These are phyloP conservation scores for Annulohypoxylon truncatum DNA, from an alignment of 2,329 filamentous ascomycete genomes.

Conservation along the genomic window DNA sequence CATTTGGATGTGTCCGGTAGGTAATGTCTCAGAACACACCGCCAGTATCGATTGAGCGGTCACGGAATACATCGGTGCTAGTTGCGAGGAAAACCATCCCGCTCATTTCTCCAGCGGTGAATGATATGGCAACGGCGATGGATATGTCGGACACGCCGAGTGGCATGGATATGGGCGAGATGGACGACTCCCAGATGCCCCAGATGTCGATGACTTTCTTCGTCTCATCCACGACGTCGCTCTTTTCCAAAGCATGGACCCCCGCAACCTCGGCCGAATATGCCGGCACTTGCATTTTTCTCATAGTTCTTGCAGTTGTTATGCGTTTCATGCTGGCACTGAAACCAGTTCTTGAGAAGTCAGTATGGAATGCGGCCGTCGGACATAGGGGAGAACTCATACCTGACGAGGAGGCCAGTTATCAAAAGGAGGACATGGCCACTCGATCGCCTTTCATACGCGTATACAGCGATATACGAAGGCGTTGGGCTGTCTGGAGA, in stretches of 20 bases:
- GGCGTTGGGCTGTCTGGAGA: constrained; percentile 16
- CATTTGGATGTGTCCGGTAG: background rate
- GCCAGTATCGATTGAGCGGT: background rate
- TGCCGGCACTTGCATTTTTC: constrained; percentile 89
- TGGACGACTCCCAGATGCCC: constrained; percentile 3
- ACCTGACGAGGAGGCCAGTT: constrained; percentile 21
- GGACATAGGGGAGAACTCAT: constrained; percentile 8
- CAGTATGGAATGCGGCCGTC: constrained; percentile 13
- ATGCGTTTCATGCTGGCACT: constrained; percentile 78
- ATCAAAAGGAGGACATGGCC: constrained; percentile 9
- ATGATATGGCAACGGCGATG: constrained; percentile 5
- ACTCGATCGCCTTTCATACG: background rate
- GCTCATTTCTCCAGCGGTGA: background rate
- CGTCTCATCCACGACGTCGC: constrained; percentile 70
- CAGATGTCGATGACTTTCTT: constrained; percentile 40
- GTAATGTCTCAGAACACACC: background rate
- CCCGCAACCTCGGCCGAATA: constrained; percentile 76
- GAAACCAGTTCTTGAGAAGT: constrained; percentile 31
- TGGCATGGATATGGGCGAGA: constrained; percentile 17
- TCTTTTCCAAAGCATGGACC: constrained; percentile 78
- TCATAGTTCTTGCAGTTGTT: constrained; percentile 77
- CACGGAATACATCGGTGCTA: background rate
- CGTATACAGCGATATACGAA: constrained; percentile 14
- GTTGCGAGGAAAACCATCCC: background rate
- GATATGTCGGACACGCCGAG: constrained; percentile 18